These are phyloP conservation scores for Achaetomiella virescens DNA, from an alignment of 495 filamentous ascomycete genomes.

Conservation along the genomic window DNA sequence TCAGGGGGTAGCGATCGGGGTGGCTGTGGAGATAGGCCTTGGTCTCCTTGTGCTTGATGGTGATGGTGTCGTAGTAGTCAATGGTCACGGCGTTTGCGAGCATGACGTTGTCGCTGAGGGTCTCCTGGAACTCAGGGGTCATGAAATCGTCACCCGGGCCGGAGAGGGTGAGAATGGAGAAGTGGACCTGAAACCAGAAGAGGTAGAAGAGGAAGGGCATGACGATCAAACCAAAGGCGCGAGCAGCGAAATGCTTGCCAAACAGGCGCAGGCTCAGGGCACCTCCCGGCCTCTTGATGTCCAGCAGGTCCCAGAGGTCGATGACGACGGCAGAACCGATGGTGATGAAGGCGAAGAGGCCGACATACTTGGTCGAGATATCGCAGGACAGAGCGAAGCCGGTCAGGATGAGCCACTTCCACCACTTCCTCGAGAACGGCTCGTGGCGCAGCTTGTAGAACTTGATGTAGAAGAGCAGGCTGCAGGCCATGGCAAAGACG, in stretches of 20 bases:
- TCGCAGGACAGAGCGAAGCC: slow-evolving; percentile 93
- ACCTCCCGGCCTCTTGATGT: slow-evolving; percentile 74
- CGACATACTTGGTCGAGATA: slow-evolving; percentile 98
- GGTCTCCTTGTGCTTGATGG: slow-evolving; percentile 92
- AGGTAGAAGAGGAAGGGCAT: slow-evolving; percentile 96
- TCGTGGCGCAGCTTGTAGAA: slow-evolving; percentile 95
- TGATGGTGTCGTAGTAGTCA: slow-evolving; percentile 84
- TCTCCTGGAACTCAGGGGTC: slow-evolving; percentile 96
- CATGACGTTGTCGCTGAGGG: slow-evolving; percentile 89
- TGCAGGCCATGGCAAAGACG: slow-evolving; percentile 92
- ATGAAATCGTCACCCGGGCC: slow-evolving; percentile 98
- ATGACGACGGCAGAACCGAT: slow-evolving; percentile 90
- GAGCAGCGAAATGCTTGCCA: slow-evolving; percentile 83
- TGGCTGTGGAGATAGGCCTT: slow-evolving; percentile 95
- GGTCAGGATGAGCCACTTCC: slow-evolving; percentile 97
- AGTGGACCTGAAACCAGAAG: slow-evolving; percentile 99
- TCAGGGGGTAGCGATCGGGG: slow-evolving; percentile 77
- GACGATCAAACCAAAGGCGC: slow-evolving; percentile 73
- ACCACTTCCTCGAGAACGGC: slow-evolving; percentile 92
- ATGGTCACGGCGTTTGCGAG: slow-evolving; percentile 76
- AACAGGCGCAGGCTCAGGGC: slow-evolving; percentile 72
- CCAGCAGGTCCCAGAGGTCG: slow-evolving; percentile 90
- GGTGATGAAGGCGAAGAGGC: slow-evolving; percentile 93
- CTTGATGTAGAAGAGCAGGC: slow-evolving; percentile 85
- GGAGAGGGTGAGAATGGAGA: slow-evolving; percentile 78